Base-by-base conservation (phyloP, 805 yeast genomes). In the Wickerhamomyces subpelliculosus region DNA sequence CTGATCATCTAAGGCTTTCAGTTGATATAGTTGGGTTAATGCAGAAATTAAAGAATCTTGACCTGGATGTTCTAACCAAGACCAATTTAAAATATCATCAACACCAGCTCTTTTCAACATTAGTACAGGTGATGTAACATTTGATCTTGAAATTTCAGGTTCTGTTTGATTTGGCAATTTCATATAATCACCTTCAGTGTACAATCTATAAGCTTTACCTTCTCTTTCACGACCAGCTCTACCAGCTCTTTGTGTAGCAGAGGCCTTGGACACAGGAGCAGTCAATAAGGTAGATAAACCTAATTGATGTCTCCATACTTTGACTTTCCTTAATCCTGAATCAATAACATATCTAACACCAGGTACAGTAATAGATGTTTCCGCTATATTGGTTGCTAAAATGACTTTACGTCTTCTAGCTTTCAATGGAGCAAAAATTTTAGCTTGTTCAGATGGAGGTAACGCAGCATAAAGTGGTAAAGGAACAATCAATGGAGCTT, bases 201-300 rank as follows among this genome's bases (percentile, higher is more conserved):
- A 93, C 27, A 93, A 62, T 42, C 97, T 65, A 61, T 70, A 93
- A 32, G 93, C 85, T 58, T 90, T 90, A 31, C 99, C 99, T 23
- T 83, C 76, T 14, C 78, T 72, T 62, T 93, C 97, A 76, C 99
- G 86, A 44, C 99, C 99, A n/a, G 99, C 97, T 70, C 99, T 84
- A 58, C 99, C 99, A 33, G 89, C 79, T 61, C 99, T 70, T 65
- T 93, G 99, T 26, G 84, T 75, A 0, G 97, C 98, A 28, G 95
- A 84, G 0, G 97, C 95, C 52, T 84, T 86, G 0, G 97, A 88
- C 18, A 93, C 80, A 1, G 98, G 93, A 1, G 93, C 87, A 0
- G 96, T 89, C 36, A 93, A 64, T 52, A 93, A 72, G 0, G 97
- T 84, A n/a, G 96, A 90, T 25, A 93, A 70, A 0, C 97, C 97